These are phyloP conservation scores for Xylariaceae sp. DNA, from an alignment of 2,329 filamentous ascomycete species.

Conservation along the genomic window DNA sequence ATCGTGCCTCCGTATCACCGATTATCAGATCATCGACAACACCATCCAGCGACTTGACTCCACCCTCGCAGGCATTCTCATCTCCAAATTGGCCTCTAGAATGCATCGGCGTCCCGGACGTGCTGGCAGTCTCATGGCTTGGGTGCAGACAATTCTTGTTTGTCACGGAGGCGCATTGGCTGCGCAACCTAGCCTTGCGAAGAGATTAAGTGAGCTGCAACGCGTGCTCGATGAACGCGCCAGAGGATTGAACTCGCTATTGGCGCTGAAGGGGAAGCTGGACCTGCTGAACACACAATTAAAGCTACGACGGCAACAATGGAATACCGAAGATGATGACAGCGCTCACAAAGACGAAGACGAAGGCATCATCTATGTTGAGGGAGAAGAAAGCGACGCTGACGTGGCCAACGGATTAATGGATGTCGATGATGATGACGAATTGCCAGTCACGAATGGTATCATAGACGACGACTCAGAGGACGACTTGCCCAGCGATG, in stretches of 20 bases:
- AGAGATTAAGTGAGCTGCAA: constrained; percentile 71
- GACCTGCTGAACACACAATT: constrained; percentile 92
- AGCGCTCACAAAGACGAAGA: constrained; percentile 42
- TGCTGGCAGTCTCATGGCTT: constrained; percentile 83
- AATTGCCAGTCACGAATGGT: constrained; percentile 50
- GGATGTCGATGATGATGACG: constrained; percentile 55
- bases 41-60: constrained; percentile 91
- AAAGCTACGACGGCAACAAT: constrained; percentile 67
- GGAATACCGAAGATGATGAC: constrained; percentile 45
- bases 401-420: constrained; percentile 39
- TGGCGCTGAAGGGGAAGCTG: constrained; percentile 89
- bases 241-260: constrained; percentile 70
- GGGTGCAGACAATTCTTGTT: constrained; percentile 93
- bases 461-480: constrained; percentile 53
- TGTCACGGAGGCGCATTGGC: constrained; percentile 88
- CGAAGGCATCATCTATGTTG: constrained; percentile 77
- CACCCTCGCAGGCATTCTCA: constrained; percentile 68
- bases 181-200: constrained; percentile 75
- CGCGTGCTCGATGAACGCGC: constrained; percentile 84
- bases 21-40: constrained; percentile 70
- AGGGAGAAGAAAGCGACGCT: constrained; percentile 65
- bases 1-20: constrained; percentile 78
- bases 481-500: constrained; percentile 40
- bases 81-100: constrained; percentile 79
- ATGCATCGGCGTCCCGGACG: constrained; percentile 83